Evolutionary conservation across 345 rosid genomes (phyloP).

Genomic region (Bretschneidera sinensis): DNA sequence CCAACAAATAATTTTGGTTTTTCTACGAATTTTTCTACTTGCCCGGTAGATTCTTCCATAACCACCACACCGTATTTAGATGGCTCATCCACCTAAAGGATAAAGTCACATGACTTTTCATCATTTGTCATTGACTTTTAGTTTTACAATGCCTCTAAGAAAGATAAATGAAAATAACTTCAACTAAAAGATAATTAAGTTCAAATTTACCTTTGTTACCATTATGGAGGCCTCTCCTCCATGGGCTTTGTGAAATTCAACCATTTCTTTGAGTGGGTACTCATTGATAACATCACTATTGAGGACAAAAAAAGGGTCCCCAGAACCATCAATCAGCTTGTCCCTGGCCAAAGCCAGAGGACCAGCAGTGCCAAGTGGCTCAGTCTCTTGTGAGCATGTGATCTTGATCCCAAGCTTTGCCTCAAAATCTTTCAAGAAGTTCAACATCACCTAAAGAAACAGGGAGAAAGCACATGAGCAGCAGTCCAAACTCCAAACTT

Average conservation of each 20-base stretch:
- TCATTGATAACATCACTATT: constrained; percentile 99
- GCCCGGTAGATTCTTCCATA: constrained; percentile 80
- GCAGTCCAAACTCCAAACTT: not conserved
- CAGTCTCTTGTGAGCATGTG: constrained; percentile 98
- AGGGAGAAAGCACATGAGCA: not conserved
- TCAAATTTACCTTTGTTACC: constrained; percentile 83
- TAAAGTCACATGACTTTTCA: not conserved
- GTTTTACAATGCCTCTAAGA: not conserved
- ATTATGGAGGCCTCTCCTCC: constrained; percentile 99
- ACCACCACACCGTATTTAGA: constrained; percentile 98
- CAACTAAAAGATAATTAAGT: not conserved
- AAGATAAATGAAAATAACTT: not conserved
- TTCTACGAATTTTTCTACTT: constrained; percentile 86
- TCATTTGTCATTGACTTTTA: not conserved
- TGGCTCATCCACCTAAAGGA: constrained; percentile 88
- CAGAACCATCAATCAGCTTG: constrained; percentile 69
- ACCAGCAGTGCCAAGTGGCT: constrained; percentile 99
- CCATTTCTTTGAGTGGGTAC: constrained; percentile 79
- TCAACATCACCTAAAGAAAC: constrained; percentile 70
- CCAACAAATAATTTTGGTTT: constrained; percentile 92
- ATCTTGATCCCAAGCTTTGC: constrained; percentile 82
- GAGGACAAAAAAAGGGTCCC: constrained; percentile 94
- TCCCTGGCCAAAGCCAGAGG: constrained; percentile 98
- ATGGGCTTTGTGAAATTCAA: constrained; percentile 81
- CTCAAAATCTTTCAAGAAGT: constrained; percentile 89